These are phyloP conservation scores for Suillus brevipes DNA, from an alignment of 768 basidiomycete genomes.

Conservation along the genomic window DNA sequence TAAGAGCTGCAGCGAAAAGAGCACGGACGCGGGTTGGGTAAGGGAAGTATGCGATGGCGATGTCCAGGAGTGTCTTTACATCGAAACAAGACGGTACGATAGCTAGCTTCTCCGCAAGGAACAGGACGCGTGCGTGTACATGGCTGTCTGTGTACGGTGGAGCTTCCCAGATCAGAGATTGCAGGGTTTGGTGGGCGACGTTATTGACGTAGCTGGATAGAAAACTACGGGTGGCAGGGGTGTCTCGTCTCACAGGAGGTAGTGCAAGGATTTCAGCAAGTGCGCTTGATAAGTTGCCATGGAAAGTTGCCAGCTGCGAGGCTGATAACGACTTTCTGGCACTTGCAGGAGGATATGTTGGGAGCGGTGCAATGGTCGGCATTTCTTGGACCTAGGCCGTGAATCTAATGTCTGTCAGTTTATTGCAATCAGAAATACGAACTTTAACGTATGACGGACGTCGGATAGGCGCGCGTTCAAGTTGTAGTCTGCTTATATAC, in stretches of 20 bases:
- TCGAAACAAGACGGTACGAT: constrained; percentile 43
- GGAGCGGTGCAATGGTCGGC: constrained; percentile 39
- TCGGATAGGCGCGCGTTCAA: background rate
- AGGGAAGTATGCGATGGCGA: constrained; percentile 56
- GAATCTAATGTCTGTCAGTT: background rate
- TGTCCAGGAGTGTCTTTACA: constrained; percentile 57
- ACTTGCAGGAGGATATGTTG: constrained; percentile 54
- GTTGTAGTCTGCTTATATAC: background rate
- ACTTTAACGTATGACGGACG: background rate
- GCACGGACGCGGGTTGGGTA: constrained; percentile 45
- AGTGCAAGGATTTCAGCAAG: constrained; percentile 50
- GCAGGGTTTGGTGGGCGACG: constrained; percentile 50
- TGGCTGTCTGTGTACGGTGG: constrained; percentile 39
- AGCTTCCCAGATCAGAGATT: constrained; percentile 59
- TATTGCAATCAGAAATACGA: background rate
- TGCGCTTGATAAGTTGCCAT: constrained; percentile 45
- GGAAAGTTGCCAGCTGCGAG: constrained; percentile 51
- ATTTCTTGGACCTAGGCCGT: constrained; percentile 18
- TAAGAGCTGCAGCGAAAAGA: constrained; percentile 43
- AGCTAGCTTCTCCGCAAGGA: constrained; percentile 58
- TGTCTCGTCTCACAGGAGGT: constrained; percentile 48
- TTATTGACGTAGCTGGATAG: constrained; percentile 60
- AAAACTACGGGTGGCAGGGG: constrained; percentile 46
- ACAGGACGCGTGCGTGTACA: constrained; percentile 50
- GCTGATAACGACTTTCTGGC: constrained; percentile 50